Percentiles rank a stretch among this genome's conserved stretches.
Conservation (phyloP, 192 early-diverging fungal genomes). For the Funneliformis mosseae region DNA sequence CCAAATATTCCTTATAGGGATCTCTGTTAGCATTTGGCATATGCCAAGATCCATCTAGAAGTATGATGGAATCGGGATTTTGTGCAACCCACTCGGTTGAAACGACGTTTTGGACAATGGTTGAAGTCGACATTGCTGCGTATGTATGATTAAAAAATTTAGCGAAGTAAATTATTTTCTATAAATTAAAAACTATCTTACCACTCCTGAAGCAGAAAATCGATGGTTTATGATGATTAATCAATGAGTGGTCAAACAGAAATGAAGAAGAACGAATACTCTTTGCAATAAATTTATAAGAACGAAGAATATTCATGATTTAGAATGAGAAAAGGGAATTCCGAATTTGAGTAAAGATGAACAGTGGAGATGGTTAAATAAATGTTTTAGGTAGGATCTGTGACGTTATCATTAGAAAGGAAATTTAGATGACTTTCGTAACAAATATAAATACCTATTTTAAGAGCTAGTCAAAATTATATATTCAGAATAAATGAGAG, state of each 20-base stretch:
- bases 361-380: too few relatives aligned
- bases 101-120: conserved; percentile 36
- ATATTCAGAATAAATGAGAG: too few relatives aligned
- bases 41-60: conserved; percentile 93
- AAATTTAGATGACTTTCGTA: too few relatives aligned
- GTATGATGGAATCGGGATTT: conserved; percentile 65
- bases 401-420: too few relatives aligned
- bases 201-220: background rate
- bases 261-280: background rate
- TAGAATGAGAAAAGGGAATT: too few relatives aligned
- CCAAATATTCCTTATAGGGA: conserved; percentile 69
- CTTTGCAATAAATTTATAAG: background rate
- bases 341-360: too few relatives aligned
- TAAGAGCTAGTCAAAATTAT: too few relatives aligned
- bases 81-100: conserved; percentile 62
- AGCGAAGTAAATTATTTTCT: background rate
- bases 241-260: background rate
- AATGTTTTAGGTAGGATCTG: too few relatives aligned
- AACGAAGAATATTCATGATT: background rate
- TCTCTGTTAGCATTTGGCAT: conserved; percentile 73
- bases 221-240: background rate
- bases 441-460: too few relatives aligned
- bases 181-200: background rate
- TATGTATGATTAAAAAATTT: background rate
- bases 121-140: background rate